phyloP scores from a whole-genome alignment of 257 asterid species.

The Ilex aquifolium region DNA sequence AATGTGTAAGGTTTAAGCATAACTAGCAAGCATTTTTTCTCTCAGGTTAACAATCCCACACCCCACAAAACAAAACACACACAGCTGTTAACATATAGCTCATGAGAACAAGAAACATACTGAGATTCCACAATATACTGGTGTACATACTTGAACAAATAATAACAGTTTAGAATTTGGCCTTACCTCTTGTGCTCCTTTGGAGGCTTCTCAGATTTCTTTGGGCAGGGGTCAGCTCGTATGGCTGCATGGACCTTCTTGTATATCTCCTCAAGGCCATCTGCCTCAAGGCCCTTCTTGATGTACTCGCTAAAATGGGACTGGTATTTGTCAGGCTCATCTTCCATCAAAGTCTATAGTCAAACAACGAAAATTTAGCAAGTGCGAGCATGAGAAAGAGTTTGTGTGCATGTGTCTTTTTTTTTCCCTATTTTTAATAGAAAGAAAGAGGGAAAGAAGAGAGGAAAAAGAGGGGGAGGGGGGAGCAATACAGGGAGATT shows the following conservation, averaged over 20 bases:
- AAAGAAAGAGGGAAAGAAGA: too few species aligned
- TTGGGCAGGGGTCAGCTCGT: constrained; percentile 52
- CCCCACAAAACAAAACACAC: too few species aligned
- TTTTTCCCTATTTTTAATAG: too few species aligned
- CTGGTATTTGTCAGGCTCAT: constrained; percentile 73
- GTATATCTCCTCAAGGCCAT: constrained; percentile 48
- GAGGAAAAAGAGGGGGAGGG: too few species aligned
- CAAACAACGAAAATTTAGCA: not conserved
- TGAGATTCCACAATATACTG: not conserved
- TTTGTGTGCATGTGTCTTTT: not conserved
- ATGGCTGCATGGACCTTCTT: constrained; percentile 77
- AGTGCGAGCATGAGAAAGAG: not conserved
- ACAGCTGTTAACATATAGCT: not conserved
- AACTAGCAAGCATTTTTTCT: too few species aligned
- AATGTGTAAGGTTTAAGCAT: too few species aligned
- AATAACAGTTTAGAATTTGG: not conserved
- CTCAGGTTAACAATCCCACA: too few species aligned
- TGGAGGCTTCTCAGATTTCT: constrained; percentile 53
- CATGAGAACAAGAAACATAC: not conserved
- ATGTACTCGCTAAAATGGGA: constrained; percentile 58
- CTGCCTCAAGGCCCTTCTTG: constrained; percentile 45
- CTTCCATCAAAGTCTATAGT: constrained; percentile 47
- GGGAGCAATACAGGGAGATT: too few species aligned
- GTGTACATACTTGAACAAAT: not conserved
- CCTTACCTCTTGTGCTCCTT: constrained; percentile 65